Conservation (phyloP, 202 grass and related monocot genomes). For the Panicum hallii region DNA sequence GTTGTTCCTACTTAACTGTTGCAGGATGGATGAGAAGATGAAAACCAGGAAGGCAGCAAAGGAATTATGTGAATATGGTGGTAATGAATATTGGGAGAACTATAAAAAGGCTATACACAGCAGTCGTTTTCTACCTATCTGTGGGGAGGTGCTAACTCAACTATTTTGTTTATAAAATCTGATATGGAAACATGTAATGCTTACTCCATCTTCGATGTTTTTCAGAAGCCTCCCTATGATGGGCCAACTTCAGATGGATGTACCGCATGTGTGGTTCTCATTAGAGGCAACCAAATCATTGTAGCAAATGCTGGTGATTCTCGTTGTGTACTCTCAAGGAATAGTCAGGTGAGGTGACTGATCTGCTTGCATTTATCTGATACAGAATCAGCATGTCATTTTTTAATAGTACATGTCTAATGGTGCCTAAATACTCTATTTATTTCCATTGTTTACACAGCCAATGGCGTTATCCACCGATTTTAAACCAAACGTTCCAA, state of each 20-base stretch:
- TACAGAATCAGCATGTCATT: constrained; percentile 20
- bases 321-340: constrained; percentile 58
- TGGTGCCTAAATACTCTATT: constrained; percentile 19
- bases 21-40: constrained; percentile 56
- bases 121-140: background rate
- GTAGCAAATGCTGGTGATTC: constrained; percentile 60
- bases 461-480: constrained; percentile 42
- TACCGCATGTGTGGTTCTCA: constrained; percentile 52
- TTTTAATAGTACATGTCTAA: constrained; percentile 22
- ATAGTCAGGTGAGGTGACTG: constrained; percentile 38
- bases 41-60: background rate
- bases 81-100: background rate
- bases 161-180: constrained; percentile 24
- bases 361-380: constrained; percentile 25
- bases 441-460: constrained; percentile 32
- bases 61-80: constrained; percentile 43
- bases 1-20: constrained; percentile 13
- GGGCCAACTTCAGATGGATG: constrained; percentile 40
- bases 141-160: constrained; percentile 45
- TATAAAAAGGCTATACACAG: background rate
- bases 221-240: constrained; percentile 23
- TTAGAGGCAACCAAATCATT: constrained; percentile 54
- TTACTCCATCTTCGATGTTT: constrained; percentile 28
- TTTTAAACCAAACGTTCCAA: constrained; percentile 38
- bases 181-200: constrained; percentile 6